These are phyloP conservation scores for Penicillium psychrofluorescens DNA, from an alignment of 495 filamentous ascomycete genomes.

Conservation along the genomic window DNA sequence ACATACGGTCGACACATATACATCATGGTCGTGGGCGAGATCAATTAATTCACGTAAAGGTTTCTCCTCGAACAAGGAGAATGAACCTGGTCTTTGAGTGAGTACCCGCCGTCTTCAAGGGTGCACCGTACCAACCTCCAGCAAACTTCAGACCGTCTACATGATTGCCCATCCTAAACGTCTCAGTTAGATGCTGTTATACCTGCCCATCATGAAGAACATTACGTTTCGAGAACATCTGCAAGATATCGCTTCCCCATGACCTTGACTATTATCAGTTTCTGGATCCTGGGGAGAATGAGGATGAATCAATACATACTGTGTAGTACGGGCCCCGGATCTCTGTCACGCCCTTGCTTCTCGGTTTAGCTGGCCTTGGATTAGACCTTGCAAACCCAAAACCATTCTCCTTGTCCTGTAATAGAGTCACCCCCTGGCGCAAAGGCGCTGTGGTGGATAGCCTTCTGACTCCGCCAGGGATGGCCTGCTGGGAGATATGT, in stretches of 20 bases:
- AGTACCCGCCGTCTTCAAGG: not conserved
- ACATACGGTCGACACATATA: slow-evolving; percentile 47
- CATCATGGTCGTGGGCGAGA: slow-evolving; percentile 43
- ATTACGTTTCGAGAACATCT: slow-evolving; percentile 46
- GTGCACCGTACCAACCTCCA: slow-evolving; percentile 28
- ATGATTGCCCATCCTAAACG: slow-evolving; percentile 41
- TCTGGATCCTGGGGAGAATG: not conserved
- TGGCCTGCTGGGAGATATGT: not conserved
- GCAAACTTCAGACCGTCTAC: slow-evolving; percentile 53
- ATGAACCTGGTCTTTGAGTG: slow-evolving; percentile 28
- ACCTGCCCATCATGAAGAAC: not conserved
- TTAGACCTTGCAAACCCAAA: slow-evolving; percentile 51
- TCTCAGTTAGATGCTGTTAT: not conserved
- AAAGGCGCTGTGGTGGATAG: slow-evolving; percentile 11
- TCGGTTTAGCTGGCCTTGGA: slow-evolving; percentile 40
- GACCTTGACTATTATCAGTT: slow-evolving; percentile 17
- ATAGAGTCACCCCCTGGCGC: slow-evolving; percentile 26
- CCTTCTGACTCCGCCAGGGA: slow-evolving; percentile 4
- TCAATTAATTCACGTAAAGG: slow-evolving; percentile 44
- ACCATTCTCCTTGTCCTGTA: slow-evolving; percentile 44
- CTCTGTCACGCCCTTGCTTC: slow-evolving; percentile 44
- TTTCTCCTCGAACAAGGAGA: slow-evolving; percentile 44
- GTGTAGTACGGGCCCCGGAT: slow-evolving; percentile 52
- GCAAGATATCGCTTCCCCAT: slow-evolving; percentile 48
- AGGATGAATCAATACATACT: slow-evolving; percentile 14